Percentiles rank a stretch among this genome's conserved stretches.
Evolutionary conservation across 2,329 filamentous ascomycete genomes (phyloP).

Genomic region (Aspergillus intermedius): DNA sequence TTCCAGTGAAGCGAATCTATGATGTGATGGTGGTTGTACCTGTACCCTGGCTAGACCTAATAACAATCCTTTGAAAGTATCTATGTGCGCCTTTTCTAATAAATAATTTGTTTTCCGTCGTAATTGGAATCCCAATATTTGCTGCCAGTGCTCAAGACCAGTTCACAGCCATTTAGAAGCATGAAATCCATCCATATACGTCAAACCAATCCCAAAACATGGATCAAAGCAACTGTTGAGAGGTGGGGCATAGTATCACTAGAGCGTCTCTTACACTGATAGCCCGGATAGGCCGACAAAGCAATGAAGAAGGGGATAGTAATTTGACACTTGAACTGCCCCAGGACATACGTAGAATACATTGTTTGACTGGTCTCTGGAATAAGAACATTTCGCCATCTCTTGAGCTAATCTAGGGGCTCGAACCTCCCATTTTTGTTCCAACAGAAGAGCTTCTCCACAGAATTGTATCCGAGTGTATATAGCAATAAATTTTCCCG

Average conservation of each 20-base stretch:
- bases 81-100: background rate
- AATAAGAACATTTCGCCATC: too few relatives aligned
- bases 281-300: background rate
- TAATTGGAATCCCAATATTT: background rate
- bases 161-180: background rate
- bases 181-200: background rate
- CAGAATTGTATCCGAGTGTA: too few relatives aligned
- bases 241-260: background rate
- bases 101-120: background rate
- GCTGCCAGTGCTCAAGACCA: background rate
- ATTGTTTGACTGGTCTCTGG: too few relatives aligned
- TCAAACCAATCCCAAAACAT: background rate
- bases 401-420: too few relatives aligned
- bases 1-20: background rate
- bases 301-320: too few relatives aligned
- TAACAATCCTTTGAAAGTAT: background rate
- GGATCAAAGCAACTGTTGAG: background rate
- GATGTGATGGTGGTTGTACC: background rate
- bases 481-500: too few relatives aligned
- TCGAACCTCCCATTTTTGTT: too few relatives aligned
- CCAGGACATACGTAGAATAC: too few relatives aligned
- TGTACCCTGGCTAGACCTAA: background rate
- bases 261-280: background rate
- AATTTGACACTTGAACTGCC: too few relatives aligned
- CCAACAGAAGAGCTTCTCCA: too few relatives aligned